A percentile compares a stretch with the other conserved stretches of the same genome.
phyloP scores from a whole-genome alignment of 495 filamentous ascomycete genomes.

The Venustampulla echinocandica region DNA sequence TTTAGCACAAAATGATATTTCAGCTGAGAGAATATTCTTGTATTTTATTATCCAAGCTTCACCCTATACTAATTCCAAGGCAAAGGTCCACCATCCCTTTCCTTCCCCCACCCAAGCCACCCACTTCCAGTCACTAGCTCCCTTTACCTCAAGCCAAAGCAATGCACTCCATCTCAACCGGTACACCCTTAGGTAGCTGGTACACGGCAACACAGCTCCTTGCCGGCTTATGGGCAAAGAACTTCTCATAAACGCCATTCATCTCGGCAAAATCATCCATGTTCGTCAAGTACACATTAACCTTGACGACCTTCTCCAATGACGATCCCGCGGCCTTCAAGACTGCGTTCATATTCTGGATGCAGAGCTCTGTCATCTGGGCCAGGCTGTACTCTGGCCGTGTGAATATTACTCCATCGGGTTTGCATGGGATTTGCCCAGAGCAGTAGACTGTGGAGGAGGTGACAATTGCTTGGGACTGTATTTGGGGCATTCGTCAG shows the following conservation, averaged over 20 bases:
- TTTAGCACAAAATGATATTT: too few relatives aligned
- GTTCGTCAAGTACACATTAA: conserved; percentile 57
- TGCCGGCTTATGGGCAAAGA: conserved; percentile 81
- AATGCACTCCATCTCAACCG: conserved; percentile 68
- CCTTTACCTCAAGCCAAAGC: conserved; percentile 45
- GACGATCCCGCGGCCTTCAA: conserved; percentile 54
- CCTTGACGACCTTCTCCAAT: conserved; percentile 59
- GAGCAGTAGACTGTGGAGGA: conserved; percentile 81
- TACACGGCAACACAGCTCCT: conserved; percentile 65
- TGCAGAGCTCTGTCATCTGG: conserved; percentile 57
- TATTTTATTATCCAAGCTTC: too few relatives aligned
- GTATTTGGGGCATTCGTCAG: conserved; percentile 1
- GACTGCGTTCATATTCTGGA: conserved; percentile 57
- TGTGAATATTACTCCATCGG: conserved; percentile 46
- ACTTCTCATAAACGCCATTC: conserved; percentile 69
- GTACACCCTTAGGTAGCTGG: conserved; percentile 53
- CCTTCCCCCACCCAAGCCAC: too few relatives aligned
- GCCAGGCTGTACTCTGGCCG: conserved; percentile 68
- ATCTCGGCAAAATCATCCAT: conserved; percentile 67
- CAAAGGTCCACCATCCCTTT: too few relatives aligned
- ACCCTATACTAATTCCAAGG: too few relatives aligned
- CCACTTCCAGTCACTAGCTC: too few relatives aligned
- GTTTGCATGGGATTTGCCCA: conserved; percentile 82
- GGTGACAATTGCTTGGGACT: conserved; percentile 77
- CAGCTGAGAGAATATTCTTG: too few relatives aligned